Base-by-base conservation (phyloP, 306 rosid genomes). In the Fragaria nilgerrensis region DNA sequence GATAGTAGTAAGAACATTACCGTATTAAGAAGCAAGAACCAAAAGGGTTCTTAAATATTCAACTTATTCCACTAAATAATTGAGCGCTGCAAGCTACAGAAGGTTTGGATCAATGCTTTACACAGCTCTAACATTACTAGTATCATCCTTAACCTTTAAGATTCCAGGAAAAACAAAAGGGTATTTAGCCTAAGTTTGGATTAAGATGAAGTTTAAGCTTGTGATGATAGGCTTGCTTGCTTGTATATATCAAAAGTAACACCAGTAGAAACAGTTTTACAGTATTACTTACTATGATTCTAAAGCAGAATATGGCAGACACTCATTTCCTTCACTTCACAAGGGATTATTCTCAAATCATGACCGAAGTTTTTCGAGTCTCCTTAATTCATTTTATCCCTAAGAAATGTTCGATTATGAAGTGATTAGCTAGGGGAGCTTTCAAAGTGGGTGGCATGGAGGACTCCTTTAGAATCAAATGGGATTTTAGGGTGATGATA, bases 21-120 rank as follows among this genome's bases (percentile, higher is more conserved):
- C 43, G 3, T 32, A 16, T 63, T 63, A 32, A 32, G 68, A 32
- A 34, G 44, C 13, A 17, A 64, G 44, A 64, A 64, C 44, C 44
- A 17, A 25, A 13, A 11, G 65, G 36, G 16, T 25, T 59, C 17
- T 1, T 63, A 15, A 29, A 15, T 16, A 32, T 29, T 17, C n/a
- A 37, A 37, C 48, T 36, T n/a, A n/a, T n/a, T 17, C 25, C 45
- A 36, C 70, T 65, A 14, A 63, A 32, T 63, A 17, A 65, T 37
- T 11, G 47, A 14, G 48, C 7, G 15, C 2, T 65, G 43, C 16
- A 19, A 65, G 41, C 25, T 34, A 36, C 70, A 34, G 5, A 15
- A 65, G 70, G 70, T 32, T 45, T 15, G 45, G 70, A 65, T 65
- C 17, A 65, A 65, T 17, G 70, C 70, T 65, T 65, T 6, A 17